These are phyloP conservation scores for Clonostachys solani DNA, from an alignment of 2,329 filamentous ascomycete species.

Conservation along the genomic window DNA sequence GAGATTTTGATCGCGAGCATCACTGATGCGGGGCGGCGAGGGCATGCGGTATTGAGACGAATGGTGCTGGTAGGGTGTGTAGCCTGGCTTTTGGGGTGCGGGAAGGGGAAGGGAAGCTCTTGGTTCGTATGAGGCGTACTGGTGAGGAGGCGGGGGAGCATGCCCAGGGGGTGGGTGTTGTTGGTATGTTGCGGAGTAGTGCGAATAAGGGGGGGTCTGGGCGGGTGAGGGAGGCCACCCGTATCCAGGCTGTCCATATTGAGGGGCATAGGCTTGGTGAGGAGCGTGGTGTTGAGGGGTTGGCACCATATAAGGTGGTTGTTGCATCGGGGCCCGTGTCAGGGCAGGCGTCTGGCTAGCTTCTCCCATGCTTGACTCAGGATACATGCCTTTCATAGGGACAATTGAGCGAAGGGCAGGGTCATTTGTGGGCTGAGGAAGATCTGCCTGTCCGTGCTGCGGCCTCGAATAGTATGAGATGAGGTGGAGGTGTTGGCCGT, in stretches of 20 bases:
- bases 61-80: constrained; percentile 22
- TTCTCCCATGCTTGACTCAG: constrained; percentile 90
- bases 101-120: constrained; percentile 23
- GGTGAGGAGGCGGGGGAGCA: constrained; percentile 13
- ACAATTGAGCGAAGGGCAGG: constrained; percentile 75
- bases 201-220: constrained; percentile 48
- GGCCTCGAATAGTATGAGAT: constrained; percentile 95
- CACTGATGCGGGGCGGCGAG: constrained; percentile 26
- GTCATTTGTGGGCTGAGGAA: constrained; percentile 80
- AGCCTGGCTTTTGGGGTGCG: constrained; percentile 24
- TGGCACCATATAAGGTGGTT: constrained; percentile 29
- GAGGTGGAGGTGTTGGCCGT: constrained; percentile 84
- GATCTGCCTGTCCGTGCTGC: constrained; percentile 64
- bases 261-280: constrained; percentile 28
- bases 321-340: constrained; percentile 67
- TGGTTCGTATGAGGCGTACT: constrained; percentile 18
- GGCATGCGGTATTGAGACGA: constrained; percentile 20
- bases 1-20: constrained; percentile 38
- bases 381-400: constrained; percentile 92
- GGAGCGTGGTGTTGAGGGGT: constrained; percentile 21
- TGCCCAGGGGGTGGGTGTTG: constrained; percentile 2
- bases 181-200: constrained; percentile 33
- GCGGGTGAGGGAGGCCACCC: constrained; percentile 53
- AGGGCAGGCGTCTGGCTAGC: constrained; percentile 75
- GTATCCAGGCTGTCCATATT: constrained; percentile 39